Base-by-base conservation (phyloP, 495 filamentous ascomycete genomes). In the Pseudotulostoma volvatum region DNA sequence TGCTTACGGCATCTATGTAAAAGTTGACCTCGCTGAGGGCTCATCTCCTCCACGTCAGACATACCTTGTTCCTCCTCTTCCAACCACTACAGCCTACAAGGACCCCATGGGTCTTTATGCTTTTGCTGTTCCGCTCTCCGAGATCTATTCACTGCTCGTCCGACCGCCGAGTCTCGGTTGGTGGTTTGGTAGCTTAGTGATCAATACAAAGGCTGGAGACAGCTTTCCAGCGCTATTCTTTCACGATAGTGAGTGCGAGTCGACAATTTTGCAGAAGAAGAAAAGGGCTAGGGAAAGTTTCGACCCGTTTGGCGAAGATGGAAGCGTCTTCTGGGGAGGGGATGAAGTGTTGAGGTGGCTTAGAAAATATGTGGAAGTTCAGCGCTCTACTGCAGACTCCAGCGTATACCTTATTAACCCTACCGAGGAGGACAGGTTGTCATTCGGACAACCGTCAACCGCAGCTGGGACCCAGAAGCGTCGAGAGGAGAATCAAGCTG, bases 151-250 rank as follows among this genome's bases (percentile, higher is more conserved):
- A 23, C 60, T 96, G 9, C 72, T 94, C 7, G 79, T 97, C 15
- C 75, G 90, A 5, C 90, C 92, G 4, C 90, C 90, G 13, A 94
- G 83, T 56, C 54, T 93, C 13, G 90, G 90, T 16, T 97, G 90
- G 90, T 96, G 92, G 90, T 95, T 85, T 57, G 90, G 90, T 31
- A 92, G 83, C 48, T 48, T 96, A 3, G 80, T 97, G 30, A 84
- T 96, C 56, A 96, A 96, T 48, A 84, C 82, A 0, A 66, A 83
- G 4, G 77, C 77, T 2, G 90, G 92, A 2, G 84, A 95, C 54
- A 81, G 76, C 51, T 95, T 95, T 49, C 90, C 90, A 0, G 84
- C 92, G 7, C 64, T 97, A 3, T 97, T 97, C 59, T 97, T 97
- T 58, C 90, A 97, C 46, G 90, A 97, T 48, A 81, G 71, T 38